A percentile compares a stretch with the other conserved stretches of the same genome.
Evolutionary conservation across 2,329 filamentous ascomycete species (phyloP).

Genomic region (Magnaporthales sp.): DNA sequence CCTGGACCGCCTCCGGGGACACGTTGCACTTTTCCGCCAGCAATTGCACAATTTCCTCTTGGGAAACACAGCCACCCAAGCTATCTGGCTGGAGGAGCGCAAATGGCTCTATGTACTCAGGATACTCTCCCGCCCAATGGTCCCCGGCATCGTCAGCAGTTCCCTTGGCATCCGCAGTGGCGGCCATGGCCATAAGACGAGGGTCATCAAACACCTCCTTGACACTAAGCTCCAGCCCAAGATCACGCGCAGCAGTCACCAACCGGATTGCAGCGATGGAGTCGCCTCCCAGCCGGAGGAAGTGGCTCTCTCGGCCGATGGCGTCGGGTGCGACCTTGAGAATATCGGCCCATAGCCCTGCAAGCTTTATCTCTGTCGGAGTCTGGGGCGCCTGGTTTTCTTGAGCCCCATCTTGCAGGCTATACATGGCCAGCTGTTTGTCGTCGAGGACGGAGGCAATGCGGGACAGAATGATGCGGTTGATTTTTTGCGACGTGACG

Average conservation of each 20-base stretch:
- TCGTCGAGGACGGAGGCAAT: conserved; percentile 13
- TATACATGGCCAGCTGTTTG: conserved; percentile 11
- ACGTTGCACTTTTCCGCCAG: not conserved
- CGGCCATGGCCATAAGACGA: not conserved
- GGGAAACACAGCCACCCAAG: not conserved
- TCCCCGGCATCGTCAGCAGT: not conserved
- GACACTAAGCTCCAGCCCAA: conserved; percentile 4
- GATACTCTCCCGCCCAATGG: not conserved
- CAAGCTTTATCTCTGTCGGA: not conserved
- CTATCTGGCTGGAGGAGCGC: not conserved
- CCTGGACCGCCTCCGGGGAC: not conserved
- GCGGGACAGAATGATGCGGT: not conserved
- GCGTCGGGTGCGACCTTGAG: conserved; percentile 26
- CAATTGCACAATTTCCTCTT: not conserved
- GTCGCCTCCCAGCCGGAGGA: conserved; percentile 52
- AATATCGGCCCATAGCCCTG: conserved; percentile 36
- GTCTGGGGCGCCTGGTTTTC: not conserved
- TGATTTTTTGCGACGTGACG: not conserved
- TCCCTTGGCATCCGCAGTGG: not conserved
- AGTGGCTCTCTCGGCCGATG: conserved; percentile 47
- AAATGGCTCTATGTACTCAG: not conserved
- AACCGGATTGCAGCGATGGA: conserved; percentile 54
- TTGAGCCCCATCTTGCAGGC: conserved; percentile 3
- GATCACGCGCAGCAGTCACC: conserved; percentile 40
- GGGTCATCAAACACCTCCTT: not conserved